A percentile compares a stretch with the other conserved stretches of the same genome.
phyloP scores from a whole-genome alignment of 768 basidiomycete species.

The Tricholoma hemisulphureum region DNA sequence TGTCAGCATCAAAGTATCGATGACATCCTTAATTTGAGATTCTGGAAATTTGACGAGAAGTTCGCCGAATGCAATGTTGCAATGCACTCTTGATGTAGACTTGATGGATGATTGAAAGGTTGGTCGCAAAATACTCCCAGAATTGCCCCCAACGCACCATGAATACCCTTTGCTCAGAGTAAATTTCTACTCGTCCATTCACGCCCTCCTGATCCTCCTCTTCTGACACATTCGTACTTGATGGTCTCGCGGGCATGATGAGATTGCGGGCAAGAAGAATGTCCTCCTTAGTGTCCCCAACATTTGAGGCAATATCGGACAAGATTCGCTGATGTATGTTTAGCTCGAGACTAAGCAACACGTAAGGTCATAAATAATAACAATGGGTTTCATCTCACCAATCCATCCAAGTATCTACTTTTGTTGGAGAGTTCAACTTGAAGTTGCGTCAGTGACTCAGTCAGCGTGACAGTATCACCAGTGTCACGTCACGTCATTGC shows the following conservation, averaged over 20 bases:
- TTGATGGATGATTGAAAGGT: conserved; percentile 25
- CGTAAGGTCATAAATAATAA: conserved; percentile 3
- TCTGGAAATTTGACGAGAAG: conserved; percentile 65
- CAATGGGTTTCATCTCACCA: conserved; percentile 34
- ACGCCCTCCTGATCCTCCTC: conserved; percentile 12
- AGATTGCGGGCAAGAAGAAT: conserved; percentile 49
- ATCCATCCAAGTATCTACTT: conserved; percentile 37
- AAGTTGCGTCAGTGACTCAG: too few species aligned
- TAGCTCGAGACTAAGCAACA: conserved; percentile 60
- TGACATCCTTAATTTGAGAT: conserved; percentile 46
- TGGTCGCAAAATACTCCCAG: conserved; percentile 4
- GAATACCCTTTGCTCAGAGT: conserved; percentile 38
- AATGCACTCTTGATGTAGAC: conserved; percentile 72
- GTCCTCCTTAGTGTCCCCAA: conserved; percentile 48
- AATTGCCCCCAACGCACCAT: conserved; percentile 24
- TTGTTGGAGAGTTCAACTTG: background rate
- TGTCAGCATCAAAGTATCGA: conserved; percentile 53
- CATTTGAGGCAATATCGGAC: conserved; percentile 65
- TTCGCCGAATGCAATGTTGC: conserved; percentile 82
- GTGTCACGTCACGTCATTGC: too few species aligned
- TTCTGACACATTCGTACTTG: conserved; percentile 27
- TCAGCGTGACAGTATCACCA: background rate
- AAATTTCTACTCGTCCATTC: conserved; percentile 22
- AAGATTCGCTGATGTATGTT: conserved; percentile 76
- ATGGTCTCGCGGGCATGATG: conserved; percentile 51